Evolutionary conservation across 75 land plant species (phyloP).

Genomic region (Sequoia sempervirens): DNA sequence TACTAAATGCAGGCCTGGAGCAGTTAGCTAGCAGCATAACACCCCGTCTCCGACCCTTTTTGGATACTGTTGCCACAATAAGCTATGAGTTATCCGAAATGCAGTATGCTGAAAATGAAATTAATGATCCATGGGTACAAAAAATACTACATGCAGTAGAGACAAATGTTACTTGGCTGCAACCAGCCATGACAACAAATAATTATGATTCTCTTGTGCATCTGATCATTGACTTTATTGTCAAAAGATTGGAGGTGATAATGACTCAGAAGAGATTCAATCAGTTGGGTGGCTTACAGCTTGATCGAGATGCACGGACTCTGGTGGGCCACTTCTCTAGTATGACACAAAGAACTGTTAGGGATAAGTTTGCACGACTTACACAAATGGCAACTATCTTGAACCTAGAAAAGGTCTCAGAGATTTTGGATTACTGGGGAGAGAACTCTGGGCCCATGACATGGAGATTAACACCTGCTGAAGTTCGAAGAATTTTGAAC

Average conservation of each 20-base stretch:
- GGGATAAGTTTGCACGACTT: slow-evolving; percentile 92
- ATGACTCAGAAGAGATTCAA: slow-evolving; percentile 94
- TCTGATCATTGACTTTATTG: slow-evolving; percentile 77
- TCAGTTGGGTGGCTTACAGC: slow-evolving; percentile 92
- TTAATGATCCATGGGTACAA: slow-evolving; percentile 94
- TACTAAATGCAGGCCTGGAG: slow-evolving; percentile 70
- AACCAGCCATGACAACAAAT: slow-evolving; percentile 77
- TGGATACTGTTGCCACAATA: slow-evolving; percentile 72
- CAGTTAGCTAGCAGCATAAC: slow-evolving; percentile 68
- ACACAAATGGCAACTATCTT: slow-evolving; percentile 95
- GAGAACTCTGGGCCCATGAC: slow-evolving; percentile 99
- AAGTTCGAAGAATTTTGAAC: slow-evolving; percentile 78
- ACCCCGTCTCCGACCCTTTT: slow-evolving; percentile 72
- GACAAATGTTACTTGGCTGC: slow-evolving; percentile 78
- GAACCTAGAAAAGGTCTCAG: slow-evolving; percentile 90
- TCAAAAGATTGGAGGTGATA: slow-evolving; percentile 81
- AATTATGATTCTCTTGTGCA: slow-evolving; percentile 91
- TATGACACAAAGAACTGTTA: slow-evolving; percentile 85
- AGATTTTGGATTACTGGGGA: slow-evolving; percentile 98
- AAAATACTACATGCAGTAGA: slow-evolving; percentile 85
- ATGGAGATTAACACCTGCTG: slow-evolving; percentile 92
- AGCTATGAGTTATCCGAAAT: slow-evolving; percentile 87
- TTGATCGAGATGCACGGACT: slow-evolving; percentile 81
- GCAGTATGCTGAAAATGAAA: slow-evolving; percentile 87
- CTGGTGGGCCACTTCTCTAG: slow-evolving; percentile 84